Conservation (phyloP, 148 eudicot genomes). For the Fallopia convolvulus region DNA sequence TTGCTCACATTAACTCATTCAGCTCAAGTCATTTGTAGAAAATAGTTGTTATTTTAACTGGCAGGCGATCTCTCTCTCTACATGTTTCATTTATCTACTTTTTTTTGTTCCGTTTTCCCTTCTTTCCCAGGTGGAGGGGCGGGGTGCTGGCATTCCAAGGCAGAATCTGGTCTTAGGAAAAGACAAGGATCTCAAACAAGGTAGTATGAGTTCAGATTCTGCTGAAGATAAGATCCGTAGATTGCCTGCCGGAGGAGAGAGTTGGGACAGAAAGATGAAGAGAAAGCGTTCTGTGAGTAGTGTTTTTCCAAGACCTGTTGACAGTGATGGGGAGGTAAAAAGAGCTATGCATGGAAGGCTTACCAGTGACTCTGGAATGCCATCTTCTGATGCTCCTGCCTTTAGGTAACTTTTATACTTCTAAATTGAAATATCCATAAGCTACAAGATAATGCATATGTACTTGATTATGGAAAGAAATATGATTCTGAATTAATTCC, state of each 20-base stretch:
- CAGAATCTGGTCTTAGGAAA: slow-evolving; percentile 50
- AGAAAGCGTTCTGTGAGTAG: slow-evolving; percentile 73
- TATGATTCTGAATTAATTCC: neutral
- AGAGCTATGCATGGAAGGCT: slow-evolving; percentile 58
- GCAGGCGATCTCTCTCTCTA: neutral
- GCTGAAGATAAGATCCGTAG: slow-evolving; percentile 65
- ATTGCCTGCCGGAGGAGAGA: slow-evolving; percentile 67
- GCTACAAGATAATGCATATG: neutral
- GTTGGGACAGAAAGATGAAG: slow-evolving; percentile 92
- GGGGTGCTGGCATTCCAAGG: slow-evolving; percentile 53
- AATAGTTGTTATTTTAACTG: neutral
- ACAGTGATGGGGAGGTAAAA: slow-evolving; percentile 67
- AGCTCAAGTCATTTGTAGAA: neutral
- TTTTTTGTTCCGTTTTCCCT: neutral
- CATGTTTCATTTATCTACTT: neutral
- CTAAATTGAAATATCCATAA: neutral
- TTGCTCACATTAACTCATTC: neutral
- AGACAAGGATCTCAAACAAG: slow-evolving; percentile 66
- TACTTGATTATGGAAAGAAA: neutral
- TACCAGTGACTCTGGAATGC: slow-evolving; percentile 45
- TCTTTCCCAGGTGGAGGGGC: slow-evolving; percentile 48
- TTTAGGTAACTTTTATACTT: slow-evolving; percentile 41
- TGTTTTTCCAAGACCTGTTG: slow-evolving; percentile 45
- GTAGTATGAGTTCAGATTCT: slow-evolving; percentile 44
- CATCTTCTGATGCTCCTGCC: slow-evolving; percentile 44